phyloP scores from a whole-genome alignment of 306 rosid genomes.

The Echinosophora koreensis region DNA sequence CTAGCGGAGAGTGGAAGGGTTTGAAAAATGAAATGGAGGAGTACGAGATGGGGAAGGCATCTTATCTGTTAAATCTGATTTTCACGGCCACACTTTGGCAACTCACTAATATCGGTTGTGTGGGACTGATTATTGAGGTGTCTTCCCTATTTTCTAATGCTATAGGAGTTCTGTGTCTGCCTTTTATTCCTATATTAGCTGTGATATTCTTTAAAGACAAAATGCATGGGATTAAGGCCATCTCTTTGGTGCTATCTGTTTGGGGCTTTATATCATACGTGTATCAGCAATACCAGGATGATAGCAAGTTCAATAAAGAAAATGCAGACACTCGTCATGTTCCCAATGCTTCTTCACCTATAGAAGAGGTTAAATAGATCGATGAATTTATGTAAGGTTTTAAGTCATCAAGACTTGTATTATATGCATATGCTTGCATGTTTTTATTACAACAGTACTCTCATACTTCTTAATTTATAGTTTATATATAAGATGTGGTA shows the following conservation, averaged over 20 bases:
- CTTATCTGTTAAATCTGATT: constrained; percentile 50
- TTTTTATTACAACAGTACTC: too few relatives aligned
- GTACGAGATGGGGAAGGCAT: constrained; percentile 13
- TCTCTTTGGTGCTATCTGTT: constrained; percentile 59
- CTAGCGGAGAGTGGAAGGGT: constrained; percentile 59
- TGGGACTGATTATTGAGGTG: constrained; percentile 41
- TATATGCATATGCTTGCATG: too few relatives aligned
- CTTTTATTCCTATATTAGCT: constrained; percentile 58
- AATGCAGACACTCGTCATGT: background rate
- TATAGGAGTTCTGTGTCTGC: constrained; percentile 58
- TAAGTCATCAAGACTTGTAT: background rate
- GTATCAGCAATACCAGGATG: constrained; percentile 61
- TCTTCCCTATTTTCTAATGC: constrained; percentile 68
- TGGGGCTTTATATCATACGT: constrained; percentile 66
- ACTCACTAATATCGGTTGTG: constrained; percentile 42
- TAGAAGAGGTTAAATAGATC: background rate
- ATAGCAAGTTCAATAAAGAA: constrained; percentile 20
- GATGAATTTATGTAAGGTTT: background rate
- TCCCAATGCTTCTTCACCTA: background rate
- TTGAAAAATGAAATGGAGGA: constrained; percentile 51
- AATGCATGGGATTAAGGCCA: constrained; percentile 55
- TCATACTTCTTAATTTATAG: too few relatives aligned
- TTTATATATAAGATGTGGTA: too few relatives aligned
- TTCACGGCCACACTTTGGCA: constrained; percentile 57
- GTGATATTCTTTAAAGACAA: constrained; percentile 61